These are phyloP conservation scores for Oryza brachyantha DNA, from an alignment of 176 grass and related monocot species.

Conservation along the genomic window DNA sequence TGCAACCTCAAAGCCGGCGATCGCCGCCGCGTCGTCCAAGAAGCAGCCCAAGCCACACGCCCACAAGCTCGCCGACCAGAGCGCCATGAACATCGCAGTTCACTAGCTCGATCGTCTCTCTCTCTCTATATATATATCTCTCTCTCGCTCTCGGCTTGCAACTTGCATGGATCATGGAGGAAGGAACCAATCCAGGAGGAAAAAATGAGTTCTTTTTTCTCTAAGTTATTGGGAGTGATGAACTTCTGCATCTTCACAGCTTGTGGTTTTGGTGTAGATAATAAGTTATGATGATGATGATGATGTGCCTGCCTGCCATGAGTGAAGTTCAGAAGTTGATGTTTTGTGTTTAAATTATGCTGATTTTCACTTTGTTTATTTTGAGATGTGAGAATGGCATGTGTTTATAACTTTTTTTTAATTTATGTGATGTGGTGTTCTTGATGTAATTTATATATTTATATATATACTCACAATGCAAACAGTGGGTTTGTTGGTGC, in stretches of 20 bases:
- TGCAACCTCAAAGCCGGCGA: conserved; percentile 4
- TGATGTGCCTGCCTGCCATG: conserved; percentile 2
- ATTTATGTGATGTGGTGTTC: conserved; percentile 27
- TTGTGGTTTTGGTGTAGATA: conserved; percentile 38
- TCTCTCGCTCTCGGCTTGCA: neutral
- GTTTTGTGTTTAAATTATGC: conserved; percentile 14
- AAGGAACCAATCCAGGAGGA: neutral
- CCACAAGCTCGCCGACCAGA: conserved; percentile 48
- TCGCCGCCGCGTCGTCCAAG: neutral
- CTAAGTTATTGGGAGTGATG: conserved; percentile 44
- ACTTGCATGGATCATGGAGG: neutral
- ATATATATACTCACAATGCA: neutral
- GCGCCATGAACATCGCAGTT: conserved; percentile 68
- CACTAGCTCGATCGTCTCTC: conserved; percentile 40
- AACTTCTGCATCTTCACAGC: conserved; percentile 18
- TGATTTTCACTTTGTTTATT: conserved; percentile 30
- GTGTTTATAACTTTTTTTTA: conserved; percentile 18
- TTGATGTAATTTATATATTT: conserved; percentile 26
- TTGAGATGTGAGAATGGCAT: conserved; percentile 22
- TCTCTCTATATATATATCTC: neutral
- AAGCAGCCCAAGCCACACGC: conserved; percentile 41
- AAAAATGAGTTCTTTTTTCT: neutral
- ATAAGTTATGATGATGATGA: conserved; percentile 37
- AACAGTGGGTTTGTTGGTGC: conserved; percentile 18
- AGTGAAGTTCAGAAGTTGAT: conserved; percentile 22